These are phyloP conservation scores for Collybia nuda DNA, from an alignment of 768 basidiomycete species.

Conservation along the genomic window DNA sequence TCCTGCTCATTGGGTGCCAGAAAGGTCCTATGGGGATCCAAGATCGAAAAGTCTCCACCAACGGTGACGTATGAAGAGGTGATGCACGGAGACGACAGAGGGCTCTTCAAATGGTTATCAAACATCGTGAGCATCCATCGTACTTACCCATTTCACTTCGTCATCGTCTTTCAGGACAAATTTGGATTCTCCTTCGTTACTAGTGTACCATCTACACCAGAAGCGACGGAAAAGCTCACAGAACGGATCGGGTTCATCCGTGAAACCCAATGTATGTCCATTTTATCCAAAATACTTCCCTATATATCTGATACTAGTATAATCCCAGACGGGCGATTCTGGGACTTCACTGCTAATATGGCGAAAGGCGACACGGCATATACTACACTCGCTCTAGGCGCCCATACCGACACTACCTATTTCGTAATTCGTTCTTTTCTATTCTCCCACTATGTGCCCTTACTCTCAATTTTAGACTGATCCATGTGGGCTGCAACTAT, in stretches of 20 bases:
- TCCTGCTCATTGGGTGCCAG: constrained; percentile 24
- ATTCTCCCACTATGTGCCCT: not conserved
- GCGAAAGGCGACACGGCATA: constrained; percentile 94
- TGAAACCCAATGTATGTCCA: constrained; percentile 60
- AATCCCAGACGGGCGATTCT: constrained; percentile 82
- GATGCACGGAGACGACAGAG: constrained; percentile 63
- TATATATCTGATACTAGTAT: not conserved
- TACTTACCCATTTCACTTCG: constrained; percentile 1
- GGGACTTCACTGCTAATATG: constrained; percentile 94
- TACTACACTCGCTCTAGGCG: constrained; percentile 81
- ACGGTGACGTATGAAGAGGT: constrained; percentile 70
- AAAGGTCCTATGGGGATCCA: constrained; percentile 80
- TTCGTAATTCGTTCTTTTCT: constrained; percentile 44
- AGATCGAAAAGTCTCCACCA: constrained; percentile 74
- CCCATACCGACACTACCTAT: constrained; percentile 73
- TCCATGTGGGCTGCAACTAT: constrained; percentile 93
- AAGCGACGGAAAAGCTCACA: constrained; percentile 80
- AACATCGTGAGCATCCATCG: constrained; percentile 59
- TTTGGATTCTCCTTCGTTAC: constrained; percentile 90
- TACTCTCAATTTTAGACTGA: constrained; percentile 60
- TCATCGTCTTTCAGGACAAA: constrained; percentile 49
- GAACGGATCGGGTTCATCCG: constrained; percentile 84
- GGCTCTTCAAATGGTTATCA: constrained; percentile 78
- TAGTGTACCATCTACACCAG: constrained; percentile 76
- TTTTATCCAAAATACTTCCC: not conserved